Evolutionary conservation across 2,329 filamentous ascomycete genomes (phyloP).

Genomic region (Colletotrichum aenigma): DNA sequence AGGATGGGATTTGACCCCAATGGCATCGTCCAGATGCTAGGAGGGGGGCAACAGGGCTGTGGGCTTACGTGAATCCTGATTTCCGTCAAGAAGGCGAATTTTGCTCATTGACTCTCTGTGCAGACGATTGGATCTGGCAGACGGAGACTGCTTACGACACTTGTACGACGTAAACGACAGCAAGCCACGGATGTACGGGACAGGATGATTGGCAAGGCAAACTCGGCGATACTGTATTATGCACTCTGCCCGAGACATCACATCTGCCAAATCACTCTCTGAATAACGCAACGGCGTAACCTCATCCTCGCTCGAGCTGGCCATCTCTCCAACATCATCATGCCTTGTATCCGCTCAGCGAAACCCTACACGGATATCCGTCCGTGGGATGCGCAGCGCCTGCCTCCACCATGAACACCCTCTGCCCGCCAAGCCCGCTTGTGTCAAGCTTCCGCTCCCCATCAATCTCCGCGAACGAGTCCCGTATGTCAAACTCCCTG

Average conservation of each 20-base stretch:
- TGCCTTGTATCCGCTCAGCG: conserved; percentile 1
- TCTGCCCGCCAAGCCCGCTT: conserved; percentile 9
- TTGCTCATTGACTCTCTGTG: neutral
- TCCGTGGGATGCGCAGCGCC: conserved; percentile 18
- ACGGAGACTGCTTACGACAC: neutral
- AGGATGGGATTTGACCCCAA: neutral
- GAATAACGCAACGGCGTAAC: neutral
- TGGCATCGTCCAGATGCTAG: neutral
- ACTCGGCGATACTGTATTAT: neutral
- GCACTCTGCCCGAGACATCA: neutral
- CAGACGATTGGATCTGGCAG: neutral
- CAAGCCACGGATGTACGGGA: neutral
- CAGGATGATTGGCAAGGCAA: neutral
- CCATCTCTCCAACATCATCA: neutral
- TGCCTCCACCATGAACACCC: conserved; percentile 17
- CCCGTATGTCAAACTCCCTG: conserved; percentile 46
- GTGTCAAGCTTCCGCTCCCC: neutral
- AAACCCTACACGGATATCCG: conserved; percentile 12
- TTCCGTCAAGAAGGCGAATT: neutral
- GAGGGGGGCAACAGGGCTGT: neutral
- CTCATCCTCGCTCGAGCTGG: neutral
- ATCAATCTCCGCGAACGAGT: conserved; percentile 16
- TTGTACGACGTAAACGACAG: neutral
- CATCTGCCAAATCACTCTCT: neutral
- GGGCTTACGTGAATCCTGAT: neutral